Base-by-base conservation (phyloP, 345 rosid genomes). In the Gossypium rotundifolium region DNA sequence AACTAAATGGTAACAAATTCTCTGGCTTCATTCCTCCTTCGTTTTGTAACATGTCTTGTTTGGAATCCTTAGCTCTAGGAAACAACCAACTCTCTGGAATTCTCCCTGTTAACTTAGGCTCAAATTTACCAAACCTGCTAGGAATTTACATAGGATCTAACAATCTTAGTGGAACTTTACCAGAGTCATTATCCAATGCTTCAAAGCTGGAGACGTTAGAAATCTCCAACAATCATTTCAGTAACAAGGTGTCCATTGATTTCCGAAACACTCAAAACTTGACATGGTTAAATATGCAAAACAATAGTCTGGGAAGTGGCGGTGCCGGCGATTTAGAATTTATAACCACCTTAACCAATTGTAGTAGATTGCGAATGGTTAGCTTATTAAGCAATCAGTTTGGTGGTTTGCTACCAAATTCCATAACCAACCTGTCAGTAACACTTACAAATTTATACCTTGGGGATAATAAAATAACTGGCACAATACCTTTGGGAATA, bases 131-230 rank as follows among this genome's bases (percentile, higher is more conserved):
- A 22, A 76, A 71, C 44, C 62, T 83, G 0, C 0, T 9, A n/a
- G 0, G 0, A 14, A 0, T 67, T 49, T 4, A 1, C 2, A 3
- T 81, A n/a, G 8, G 0, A 42, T 0, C 0, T 0, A 81, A 81
- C 38, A 16, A 66, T 2, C 65, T 82, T 23, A 45, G 22, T 1
- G 83, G 85, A 2, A n/a, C 42, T 12, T 40, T 84, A 29, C 79
- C 81, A 3, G 22, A 4, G 3, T 79, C 86, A 4, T 11, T 84
- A 38, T 69, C 79, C 52, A 84, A 84, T 65, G 70, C 73, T 12
- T 71, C 81, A 1, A 69, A 69, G 1, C 10, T 69, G 13, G 14
- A 23, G n/a, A 3, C 0, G 0, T 5, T 51, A 1, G 72, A 48
- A 0, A 9, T 69, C 17, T 9, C 42, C 0, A 0, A 0, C 0